phyloP scores from a whole-genome alignment of 192 early-diverging fungal genomes.

The Linnemannia hyalina region DNA sequence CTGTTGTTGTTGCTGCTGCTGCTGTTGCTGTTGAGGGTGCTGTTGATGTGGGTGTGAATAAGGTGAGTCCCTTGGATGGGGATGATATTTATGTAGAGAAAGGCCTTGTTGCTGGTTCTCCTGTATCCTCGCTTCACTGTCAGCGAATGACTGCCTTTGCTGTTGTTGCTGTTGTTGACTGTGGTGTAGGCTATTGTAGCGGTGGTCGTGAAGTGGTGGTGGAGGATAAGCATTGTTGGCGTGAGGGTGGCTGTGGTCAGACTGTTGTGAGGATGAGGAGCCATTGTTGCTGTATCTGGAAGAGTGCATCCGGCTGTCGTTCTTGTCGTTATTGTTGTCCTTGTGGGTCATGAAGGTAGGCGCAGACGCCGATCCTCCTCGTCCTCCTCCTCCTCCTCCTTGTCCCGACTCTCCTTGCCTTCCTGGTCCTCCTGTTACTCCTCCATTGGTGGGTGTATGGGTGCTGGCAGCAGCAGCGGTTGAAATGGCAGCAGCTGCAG shows the following conservation, averaged over 20 bases:
- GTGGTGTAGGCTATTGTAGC: too few species aligned
- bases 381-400: background rate
- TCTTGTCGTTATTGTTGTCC: background rate
- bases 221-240: too few species aligned
- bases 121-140: slow-evolving; percentile 11
- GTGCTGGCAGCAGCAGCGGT: background rate
- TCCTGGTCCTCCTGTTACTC: background rate
- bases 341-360: background rate
- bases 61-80: background rate
- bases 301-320: background rate
- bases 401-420: background rate
- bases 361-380: background rate
- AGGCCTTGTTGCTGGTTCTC: background rate
- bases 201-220: too few species aligned
- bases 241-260: background rate
- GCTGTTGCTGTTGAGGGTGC: background rate
- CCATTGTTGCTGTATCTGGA: background rate
- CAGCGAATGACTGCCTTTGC: slow-evolving; percentile 17
- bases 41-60: background rate
- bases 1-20: background rate
- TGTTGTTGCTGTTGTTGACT: slow-evolving; percentile 3
- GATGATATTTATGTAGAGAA: background rate
- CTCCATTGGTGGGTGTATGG: too few species aligned
- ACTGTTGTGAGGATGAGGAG: background rate
- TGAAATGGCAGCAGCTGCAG: background rate